Base-by-base conservation (phyloP, 345 rosid genomes). In the Conringia planisiliqua region DNA sequence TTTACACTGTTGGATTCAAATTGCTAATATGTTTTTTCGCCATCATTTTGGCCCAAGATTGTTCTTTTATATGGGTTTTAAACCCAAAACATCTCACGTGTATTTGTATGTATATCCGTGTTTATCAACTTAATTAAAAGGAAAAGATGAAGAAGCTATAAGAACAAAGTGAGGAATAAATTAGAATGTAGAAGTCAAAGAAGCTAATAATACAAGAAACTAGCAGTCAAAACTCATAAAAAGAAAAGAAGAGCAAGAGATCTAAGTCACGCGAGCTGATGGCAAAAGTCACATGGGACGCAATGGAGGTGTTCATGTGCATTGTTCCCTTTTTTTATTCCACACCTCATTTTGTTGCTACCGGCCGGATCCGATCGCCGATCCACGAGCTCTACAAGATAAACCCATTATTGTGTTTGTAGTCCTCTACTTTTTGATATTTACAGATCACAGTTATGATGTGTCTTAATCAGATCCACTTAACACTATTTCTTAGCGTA, bases 261-360 rank as follows among this genome's bases (percentile, higher is more conserved):
- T 12, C 30, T 32, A 10, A 56, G 48, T 38, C 10, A 56, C 30
- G 54, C 42, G 64, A 30, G 68, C 4, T 62, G 76, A 50, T 62
- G 68, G 69, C 48, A 35, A 6, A 47, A 3, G 62, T 72, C 76
- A 72, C 70, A 52, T 72, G 68, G 67, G 66, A 7, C 20, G 12
- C 50, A 24, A 40, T 8, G 32, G 48, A n/a, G n/a, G 22, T 52
- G 22, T 62, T 72, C 76, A 72, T 52, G 76, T 72, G 76, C 55
- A 40, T 18, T 39, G 55, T 72, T 62, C 13, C 29, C 5, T 59
- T 29, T 29, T 70, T 22, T 47, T 5, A 16, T 33, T 54, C 11
- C 26, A 58, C 57, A 42, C 11, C 74, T 43, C 30, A 4, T 70
- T 46, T 61, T 61, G 68, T 72, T 27, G 14, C 46, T 62, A 40